These are phyloP conservation scores for Jamesozyma hellenica DNA, from an alignment of 805 yeast genomes.

Conservation along the genomic window DNA sequence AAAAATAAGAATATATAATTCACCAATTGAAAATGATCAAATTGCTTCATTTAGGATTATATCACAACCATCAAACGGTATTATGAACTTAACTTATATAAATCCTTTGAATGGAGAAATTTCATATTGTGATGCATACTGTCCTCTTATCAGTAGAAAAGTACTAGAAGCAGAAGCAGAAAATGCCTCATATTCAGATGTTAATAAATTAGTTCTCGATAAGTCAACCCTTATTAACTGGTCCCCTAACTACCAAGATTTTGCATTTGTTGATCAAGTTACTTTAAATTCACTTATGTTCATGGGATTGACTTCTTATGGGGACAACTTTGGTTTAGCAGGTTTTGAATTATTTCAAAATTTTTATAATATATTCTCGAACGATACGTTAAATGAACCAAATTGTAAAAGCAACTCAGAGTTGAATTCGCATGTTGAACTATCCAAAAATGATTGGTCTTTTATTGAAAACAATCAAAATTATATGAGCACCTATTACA, in stretches of 20 bases:
- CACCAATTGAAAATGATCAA: slow-evolving; percentile 35
- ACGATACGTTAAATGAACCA: slow-evolving; percentile 59
- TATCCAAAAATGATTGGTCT: slow-evolving; percentile 25
- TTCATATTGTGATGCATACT: slow-evolving; percentile 73
- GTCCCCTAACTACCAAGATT: slow-evolving; percentile 57
- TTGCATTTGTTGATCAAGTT: slow-evolving; percentile 63
- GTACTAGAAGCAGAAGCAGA: slow-evolving; percentile 27
- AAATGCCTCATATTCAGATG: slow-evolving; percentile 17
- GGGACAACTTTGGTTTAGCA: slow-evolving; percentile 53
- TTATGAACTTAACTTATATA: slow-evolving; percentile 81
- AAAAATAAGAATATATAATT: slow-evolving; percentile 61
- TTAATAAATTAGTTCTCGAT: slow-evolving; percentile 19
- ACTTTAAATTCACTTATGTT: slow-evolving; percentile 53
- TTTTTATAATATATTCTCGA: slow-evolving; percentile 55
- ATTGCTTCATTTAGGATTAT: slow-evolving; percentile 59
- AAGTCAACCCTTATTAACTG: slow-evolving; percentile 31
- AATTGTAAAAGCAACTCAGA: slow-evolving; percentile 36
- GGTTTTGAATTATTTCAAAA: slow-evolving; percentile 65
- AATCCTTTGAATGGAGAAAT: slow-evolving; percentile 59
- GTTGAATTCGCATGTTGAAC: slow-evolving; percentile 12
- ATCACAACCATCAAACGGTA: slow-evolving; percentile 72
- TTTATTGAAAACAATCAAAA: slow-evolving; percentile 24
- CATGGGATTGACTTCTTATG: slow-evolving; percentile 58
- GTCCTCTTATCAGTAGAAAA: slow-evolving; percentile 51
- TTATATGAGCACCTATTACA: slow-evolving; percentile 26